phyloP scores from a whole-genome alignment of 2,329 filamentous ascomycete species.

The Ceratocystis ficicola region DNA sequence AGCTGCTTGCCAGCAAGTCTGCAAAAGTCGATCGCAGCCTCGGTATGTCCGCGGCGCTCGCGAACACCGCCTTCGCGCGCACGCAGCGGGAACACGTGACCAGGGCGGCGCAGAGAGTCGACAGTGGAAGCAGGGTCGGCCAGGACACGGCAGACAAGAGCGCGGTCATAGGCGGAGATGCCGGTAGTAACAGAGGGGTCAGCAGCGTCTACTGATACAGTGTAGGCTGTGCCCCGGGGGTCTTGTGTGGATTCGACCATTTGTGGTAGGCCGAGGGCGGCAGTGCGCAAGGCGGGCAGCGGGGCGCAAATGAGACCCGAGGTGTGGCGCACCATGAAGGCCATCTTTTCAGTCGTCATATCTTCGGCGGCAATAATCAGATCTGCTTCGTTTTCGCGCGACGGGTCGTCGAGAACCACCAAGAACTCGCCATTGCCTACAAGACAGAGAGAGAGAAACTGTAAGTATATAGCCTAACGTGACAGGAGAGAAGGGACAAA shows the following conservation, averaged over 20 bases:
- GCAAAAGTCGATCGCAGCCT: conserved; percentile 87
- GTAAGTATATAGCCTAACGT: not conserved
- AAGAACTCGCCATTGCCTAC: conserved; percentile 77
- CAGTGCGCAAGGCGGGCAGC: conserved; percentile 56
- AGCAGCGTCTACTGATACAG: conserved; percentile 71
- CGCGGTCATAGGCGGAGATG: conserved; percentile 79
- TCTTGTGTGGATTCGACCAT: conserved; percentile 73
- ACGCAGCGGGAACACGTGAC: conserved; percentile 78
- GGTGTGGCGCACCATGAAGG: conserved; percentile 86
- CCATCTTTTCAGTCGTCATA: conserved; percentile 80
- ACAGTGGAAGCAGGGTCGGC: conserved; percentile 51
- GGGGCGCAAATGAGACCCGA: conserved; percentile 88
- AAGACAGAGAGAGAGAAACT: conserved; percentile 20
- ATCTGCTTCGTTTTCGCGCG: conserved; percentile 96
- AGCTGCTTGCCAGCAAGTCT: conserved; percentile 63
- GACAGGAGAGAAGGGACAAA: conserved; percentile 2
- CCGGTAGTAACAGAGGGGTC: conserved; percentile 68
- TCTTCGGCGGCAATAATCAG: conserved; percentile 84
- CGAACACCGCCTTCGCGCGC: conserved; percentile 70
- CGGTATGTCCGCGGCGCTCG: conserved; percentile 73
- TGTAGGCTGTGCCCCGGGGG: conserved; percentile 85
- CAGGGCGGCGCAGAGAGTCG: conserved; percentile 62
- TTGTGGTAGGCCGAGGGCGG: conserved; percentile 64
- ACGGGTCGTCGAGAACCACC: conserved; percentile 82
- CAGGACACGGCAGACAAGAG: conserved; percentile 65